A percentile compares a stretch with the other conserved stretches of the same genome.
phyloP scores from a whole-genome alignment of 2,329 filamentous ascomycete species.

The Lecanicillium sp. region DNA sequence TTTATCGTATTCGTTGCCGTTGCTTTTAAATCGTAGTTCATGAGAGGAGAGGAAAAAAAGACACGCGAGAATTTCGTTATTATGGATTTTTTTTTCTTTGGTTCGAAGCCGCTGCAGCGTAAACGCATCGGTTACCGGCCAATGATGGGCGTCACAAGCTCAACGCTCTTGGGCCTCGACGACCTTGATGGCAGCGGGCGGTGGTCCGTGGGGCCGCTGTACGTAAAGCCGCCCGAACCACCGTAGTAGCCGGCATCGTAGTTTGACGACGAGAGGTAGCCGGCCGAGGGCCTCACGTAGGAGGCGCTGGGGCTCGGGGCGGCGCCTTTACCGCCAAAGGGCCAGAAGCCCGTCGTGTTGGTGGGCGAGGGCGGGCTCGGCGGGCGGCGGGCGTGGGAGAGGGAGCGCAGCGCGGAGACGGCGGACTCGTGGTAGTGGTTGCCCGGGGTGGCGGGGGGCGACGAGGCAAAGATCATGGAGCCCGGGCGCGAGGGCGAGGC shows the following conservation, averaged over 20 bases:
- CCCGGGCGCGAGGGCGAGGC: constrained; percentile 54
- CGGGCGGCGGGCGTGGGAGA: constrained; percentile 38
- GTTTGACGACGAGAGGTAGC: constrained; percentile 41
- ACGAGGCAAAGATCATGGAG: constrained; percentile 43
- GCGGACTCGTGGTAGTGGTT: constrained; percentile 39
- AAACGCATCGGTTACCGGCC: constrained; percentile 30
- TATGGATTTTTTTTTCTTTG: background rate
- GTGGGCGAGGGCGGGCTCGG: constrained; percentile 49
- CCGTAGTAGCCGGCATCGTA: constrained; percentile 37
- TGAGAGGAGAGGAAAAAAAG: no score
- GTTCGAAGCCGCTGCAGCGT: no score
- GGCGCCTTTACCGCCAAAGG: constrained; percentile 40
- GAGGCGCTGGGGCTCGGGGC: constrained; percentile 46
- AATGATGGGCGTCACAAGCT: constrained; percentile 54
- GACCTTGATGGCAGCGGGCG: constrained; percentile 51
- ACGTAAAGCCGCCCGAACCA: constrained; percentile 18
- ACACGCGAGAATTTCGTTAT: no score
- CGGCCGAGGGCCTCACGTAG: constrained; percentile 33
- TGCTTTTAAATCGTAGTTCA: no score
- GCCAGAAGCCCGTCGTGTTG: constrained; percentile 40
- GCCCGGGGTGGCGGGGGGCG: constrained; percentile 42
- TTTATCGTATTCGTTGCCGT: no score
- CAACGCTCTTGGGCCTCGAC: constrained; percentile 53
- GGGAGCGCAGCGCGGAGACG: constrained; percentile 46
- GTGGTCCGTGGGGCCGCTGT: constrained; percentile 36